phyloP scores from a whole-genome alignment of 192 early-diverging fungal genomes.

The Backusella australiensis region DNA sequence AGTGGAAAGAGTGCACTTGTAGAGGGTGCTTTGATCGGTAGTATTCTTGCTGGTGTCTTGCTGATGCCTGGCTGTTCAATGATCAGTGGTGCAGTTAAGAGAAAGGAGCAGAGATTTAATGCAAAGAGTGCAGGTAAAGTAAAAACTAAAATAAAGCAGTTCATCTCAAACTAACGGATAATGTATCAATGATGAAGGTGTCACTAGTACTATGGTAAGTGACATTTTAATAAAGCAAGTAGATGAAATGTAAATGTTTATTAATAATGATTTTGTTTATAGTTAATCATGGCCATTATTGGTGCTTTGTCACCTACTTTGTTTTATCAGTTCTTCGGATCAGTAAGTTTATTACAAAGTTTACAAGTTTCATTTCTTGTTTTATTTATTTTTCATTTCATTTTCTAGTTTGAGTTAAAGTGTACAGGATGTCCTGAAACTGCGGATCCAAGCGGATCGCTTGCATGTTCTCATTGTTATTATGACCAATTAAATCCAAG shows the following conservation, averaged over 20 bases:
- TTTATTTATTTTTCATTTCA: neutral
- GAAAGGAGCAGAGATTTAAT: constrained; percentile 95
- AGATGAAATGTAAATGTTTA: too few relatives aligned
- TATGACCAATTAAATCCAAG: constrained; percentile 61
- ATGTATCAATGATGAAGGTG: constrained; percentile 43
- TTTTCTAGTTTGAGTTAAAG: constrained; percentile 51
- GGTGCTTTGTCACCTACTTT: constrained; percentile 92
- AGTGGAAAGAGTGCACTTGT: constrained; percentile 86
- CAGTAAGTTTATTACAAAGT: constrained; percentile 32
- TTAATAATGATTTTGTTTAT: neutral
- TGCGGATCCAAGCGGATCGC: neutral
- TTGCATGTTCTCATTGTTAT: constrained; percentile 61
- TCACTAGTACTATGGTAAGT: constrained; percentile 80
- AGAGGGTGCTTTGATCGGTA: constrained; percentile 91
- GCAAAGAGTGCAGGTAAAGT: constrained; percentile 79
- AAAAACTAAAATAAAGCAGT: neutral
- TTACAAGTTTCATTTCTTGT: neutral
- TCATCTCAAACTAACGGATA: neutral
- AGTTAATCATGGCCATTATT: constrained; percentile 87
- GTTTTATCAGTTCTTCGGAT: constrained; percentile 90
- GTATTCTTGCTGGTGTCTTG: constrained; percentile 84
- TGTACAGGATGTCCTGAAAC: constrained; percentile 52
- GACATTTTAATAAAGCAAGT: neutral
- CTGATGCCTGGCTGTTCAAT: constrained; percentile 93
- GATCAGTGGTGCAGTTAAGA: constrained; percentile 87